Evolutionary conservation across 2,329 filamentous ascomycete genomes (phyloP), one percentile per base, ranked within the genome.

Genomic region (Cytospora paraplurivora): DNA sequence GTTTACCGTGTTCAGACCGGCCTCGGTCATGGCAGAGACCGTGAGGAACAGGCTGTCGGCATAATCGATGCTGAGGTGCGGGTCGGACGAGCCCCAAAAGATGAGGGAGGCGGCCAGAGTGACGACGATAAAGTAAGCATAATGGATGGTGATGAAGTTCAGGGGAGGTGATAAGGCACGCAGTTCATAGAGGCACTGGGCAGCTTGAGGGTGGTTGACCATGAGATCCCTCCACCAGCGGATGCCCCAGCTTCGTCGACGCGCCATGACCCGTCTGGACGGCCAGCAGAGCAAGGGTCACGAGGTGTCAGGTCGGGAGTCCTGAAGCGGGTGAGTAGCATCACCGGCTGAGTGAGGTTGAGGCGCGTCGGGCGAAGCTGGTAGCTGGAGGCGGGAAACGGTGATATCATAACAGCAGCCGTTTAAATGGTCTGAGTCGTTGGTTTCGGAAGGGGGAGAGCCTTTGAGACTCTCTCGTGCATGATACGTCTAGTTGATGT

Each of bases 1-100:
- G 70, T 88, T 85, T 68, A 87, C 82, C 1, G 88, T 89, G 69
- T 90, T 91, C 62, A 91, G 76, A 0, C 89, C 89, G 7, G 88
- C 84, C 59, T 85, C 80, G 7, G 87, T 89, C 77, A 91, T 87
- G 51, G 88, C 87, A 62, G 85, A 88, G 49, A 87, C 79, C 57
- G 84, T 82, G 58, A 91, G 74, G 71, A 91, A 91, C 17, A 91
- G 73, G n/a, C 84, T 81, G 71, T 91, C 88, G 44, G 81, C 81
- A 73, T 87, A 91, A 53, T 76, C 74, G 56, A 91, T 78, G 66
- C 78, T 83, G 59, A 76, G 72, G 19, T 74, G 71, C 0, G 85
- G 82, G 1, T 78, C 78, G 0, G 84, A 85, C 0, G 81, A 78
- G 10, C 78, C 80, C 81, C 82, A 91, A 70, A 90, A 87, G 58